These are phyloP conservation scores for Senna tora DNA, from an alignment of 306 rosid genomes.

Conservation along the genomic window DNA sequence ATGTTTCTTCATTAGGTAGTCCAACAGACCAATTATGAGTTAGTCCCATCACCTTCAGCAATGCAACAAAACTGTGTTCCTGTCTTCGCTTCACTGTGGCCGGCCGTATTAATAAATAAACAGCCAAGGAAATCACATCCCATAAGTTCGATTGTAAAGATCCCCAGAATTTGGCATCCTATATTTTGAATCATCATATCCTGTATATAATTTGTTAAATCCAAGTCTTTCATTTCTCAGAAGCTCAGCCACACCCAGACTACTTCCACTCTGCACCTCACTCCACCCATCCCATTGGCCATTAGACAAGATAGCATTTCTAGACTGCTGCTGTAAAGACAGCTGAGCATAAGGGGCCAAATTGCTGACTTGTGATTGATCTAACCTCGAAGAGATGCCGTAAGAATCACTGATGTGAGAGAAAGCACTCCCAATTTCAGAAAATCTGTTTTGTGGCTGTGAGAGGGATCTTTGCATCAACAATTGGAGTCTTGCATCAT, in stretches of 20 bases:
- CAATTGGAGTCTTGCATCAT: constrained; percentile 81
- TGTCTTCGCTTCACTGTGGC: constrained; percentile 39
- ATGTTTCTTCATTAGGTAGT: constrained; percentile 58
- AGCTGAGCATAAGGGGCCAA: constrained; percentile 70
- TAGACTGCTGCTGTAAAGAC: constrained; percentile 80
- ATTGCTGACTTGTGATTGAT: constrained; percentile 74
- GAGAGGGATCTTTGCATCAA: constrained; percentile 88
- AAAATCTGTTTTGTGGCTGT: constrained; percentile 76
- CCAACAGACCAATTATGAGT: constrained; percentile 51
- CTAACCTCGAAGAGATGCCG: constrained; percentile 84
- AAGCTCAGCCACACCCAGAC: constrained; percentile 73
- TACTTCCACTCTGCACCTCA: constrained; percentile 75
- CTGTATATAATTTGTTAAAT: constrained; percentile 76
- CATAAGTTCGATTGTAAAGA: constrained; percentile 83
- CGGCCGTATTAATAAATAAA: constrained; percentile 35
- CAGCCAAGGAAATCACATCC: constrained; percentile 63
- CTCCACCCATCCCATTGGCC: constrained; percentile 98
- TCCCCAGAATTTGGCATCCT: constrained; percentile 87
- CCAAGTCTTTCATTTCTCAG: constrained; percentile 90
- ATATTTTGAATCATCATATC: constrained; percentile 86
- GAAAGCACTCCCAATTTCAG: constrained; percentile 67
- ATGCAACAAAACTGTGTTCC: constrained; percentile 47
- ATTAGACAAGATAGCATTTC: constrained; percentile 71
- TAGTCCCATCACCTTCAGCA: constrained; percentile 56
- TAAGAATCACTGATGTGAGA: constrained; percentile 84